Percentiles rank a stretch among this genome's conserved stretches.
Evolutionary conservation across 768 basidiomycete species (phyloP).

Genomic region (Phanerochaete carnosa): DNA sequence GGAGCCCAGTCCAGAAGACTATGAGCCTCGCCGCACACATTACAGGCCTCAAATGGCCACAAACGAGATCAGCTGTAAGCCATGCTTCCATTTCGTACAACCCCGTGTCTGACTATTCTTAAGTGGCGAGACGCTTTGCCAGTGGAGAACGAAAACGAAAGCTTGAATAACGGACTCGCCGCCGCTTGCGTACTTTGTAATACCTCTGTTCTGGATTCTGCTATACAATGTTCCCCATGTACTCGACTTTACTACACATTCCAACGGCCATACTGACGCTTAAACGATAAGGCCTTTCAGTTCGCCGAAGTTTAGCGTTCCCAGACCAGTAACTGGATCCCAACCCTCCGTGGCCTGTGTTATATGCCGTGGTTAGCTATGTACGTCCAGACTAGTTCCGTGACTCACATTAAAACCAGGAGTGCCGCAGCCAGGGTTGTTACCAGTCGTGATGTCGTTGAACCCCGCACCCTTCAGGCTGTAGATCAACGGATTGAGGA

Average conservation of each 20-base stretch:
- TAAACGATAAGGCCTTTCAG: slow-evolving; percentile 21
- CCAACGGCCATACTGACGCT: no score
- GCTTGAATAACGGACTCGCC: no score
- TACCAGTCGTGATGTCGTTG: slow-evolving; percentile 36
- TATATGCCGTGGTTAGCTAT: not conserved
- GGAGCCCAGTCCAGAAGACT: slow-evolving; percentile 61
- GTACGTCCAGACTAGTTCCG: not conserved
- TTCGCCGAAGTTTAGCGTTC: slow-evolving; percentile 31
- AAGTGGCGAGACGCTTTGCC: slow-evolving; percentile 98
- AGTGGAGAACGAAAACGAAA: slow-evolving; percentile 89
- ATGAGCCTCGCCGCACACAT: slow-evolving; percentile 36
- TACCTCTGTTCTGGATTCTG: no score
- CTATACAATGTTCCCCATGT: no score
- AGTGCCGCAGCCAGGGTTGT: slow-evolving; percentile 36
- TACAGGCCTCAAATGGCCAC: slow-evolving; percentile 81
- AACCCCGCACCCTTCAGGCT: slow-evolving; percentile 22
- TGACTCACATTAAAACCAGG: slow-evolving; percentile 29
- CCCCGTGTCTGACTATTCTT: slow-evolving; percentile 5
- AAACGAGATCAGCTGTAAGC: slow-evolving; percentile 77
- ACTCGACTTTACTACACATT: no score
- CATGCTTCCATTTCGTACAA: slow-evolving; percentile 22
- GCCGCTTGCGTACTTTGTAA: no score
- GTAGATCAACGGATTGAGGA: slow-evolving; percentile 37
- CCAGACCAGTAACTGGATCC: slow-evolving; percentile 34
- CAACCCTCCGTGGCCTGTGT: slow-evolving; percentile 31